A percentile compares a stretch with the other conserved stretches of the same genome.
Conservation (phyloP, 2,329 filamentous ascomycete species). For the Diplodia sapinea region DNA sequence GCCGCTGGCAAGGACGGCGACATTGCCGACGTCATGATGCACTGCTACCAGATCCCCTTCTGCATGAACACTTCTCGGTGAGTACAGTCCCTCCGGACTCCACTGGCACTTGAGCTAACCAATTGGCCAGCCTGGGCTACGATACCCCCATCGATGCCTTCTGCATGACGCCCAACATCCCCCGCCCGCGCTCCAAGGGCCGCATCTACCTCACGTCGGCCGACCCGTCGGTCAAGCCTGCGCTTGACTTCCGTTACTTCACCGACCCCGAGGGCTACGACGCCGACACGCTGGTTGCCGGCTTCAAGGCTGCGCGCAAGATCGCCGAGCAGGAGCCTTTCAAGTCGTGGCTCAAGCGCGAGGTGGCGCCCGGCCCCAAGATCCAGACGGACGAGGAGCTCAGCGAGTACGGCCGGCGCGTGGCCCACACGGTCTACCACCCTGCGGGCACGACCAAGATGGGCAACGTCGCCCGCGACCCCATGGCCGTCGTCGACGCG, state of each 20-base stretch:
- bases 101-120: slow-evolving; percentile 22
- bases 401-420: slow-evolving; percentile 78
- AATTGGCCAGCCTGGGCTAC: slow-evolving; percentile 66
- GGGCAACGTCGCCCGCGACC: slow-evolving; percentile 73
- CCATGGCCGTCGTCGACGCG: slow-evolving; percentile 79
- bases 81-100: slow-evolving; percentile 23
- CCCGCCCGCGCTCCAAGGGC: slow-evolving; percentile 78
- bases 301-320: slow-evolving; percentile 77
- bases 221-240: slow-evolving; percentile 78
- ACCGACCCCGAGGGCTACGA: slow-evolving; percentile 86
- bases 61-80: slow-evolving; percentile 78
- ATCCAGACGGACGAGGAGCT: slow-evolving; percentile 80
- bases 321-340: slow-evolving; percentile 78
- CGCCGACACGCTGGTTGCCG: slow-evolving; percentile 78
- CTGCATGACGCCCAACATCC: slow-evolving; percentile 93
- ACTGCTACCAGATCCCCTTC: slow-evolving; percentile 96
- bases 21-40: slow-evolving; percentile 90
- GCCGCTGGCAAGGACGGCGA: slow-evolving; percentile 73
- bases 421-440: slow-evolving; percentile 88
- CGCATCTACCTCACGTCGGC: slow-evolving; percentile 77
- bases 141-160: slow-evolving; percentile 75
- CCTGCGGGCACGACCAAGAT: slow-evolving; percentile 90
- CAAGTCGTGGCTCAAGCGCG: slow-evolving; percentile 80
- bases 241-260: slow-evolving; percentile 88
- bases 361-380: slow-evolving; percentile 77